These are phyloP conservation scores for Lyophyllum semitale DNA, from an alignment of 768 basidiomycete genomes.

Conservation along the genomic window DNA sequence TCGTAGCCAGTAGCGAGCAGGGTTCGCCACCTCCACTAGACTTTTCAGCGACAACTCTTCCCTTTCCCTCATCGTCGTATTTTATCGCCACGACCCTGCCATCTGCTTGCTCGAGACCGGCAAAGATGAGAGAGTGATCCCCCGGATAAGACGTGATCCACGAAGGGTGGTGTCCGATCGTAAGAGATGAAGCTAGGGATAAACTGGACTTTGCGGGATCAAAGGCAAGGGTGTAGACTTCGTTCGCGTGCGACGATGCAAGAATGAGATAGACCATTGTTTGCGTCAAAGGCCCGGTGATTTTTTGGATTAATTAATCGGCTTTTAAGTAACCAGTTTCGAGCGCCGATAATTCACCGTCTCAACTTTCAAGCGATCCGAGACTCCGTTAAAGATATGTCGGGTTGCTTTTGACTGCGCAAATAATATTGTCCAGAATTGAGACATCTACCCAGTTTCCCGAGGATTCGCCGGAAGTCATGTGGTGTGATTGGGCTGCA, in stretches of 20 bases:
- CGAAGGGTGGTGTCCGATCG: constrained; percentile 67
- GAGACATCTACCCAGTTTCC: too few relatives aligned
- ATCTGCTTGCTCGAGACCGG: constrained; percentile 67
- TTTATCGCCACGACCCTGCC: constrained; percentile 65
- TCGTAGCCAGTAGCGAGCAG: constrained; percentile 61
- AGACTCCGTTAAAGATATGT: too few relatives aligned
- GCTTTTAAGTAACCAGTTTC: constrained; percentile 17
- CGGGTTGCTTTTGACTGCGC: too few relatives aligned
- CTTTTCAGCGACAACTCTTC: constrained; percentile 47
- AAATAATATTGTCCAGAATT: too few relatives aligned
- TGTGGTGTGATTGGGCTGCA: too few relatives aligned
- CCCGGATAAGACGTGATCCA: constrained; percentile 71
- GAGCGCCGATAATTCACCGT: constrained; percentile 18
- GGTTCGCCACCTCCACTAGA: constrained; percentile 63
- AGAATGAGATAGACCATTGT: constrained; percentile 50
- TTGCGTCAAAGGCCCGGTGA: constrained; percentile 2
- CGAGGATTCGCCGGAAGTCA: constrained; percentile 1
- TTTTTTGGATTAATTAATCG: constrained; percentile 15
- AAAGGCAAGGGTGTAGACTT: constrained; percentile 65
- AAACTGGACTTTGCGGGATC: constrained; percentile 51
- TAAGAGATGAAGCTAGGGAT: constrained; percentile 41
- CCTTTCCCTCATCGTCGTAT: constrained; percentile 54
- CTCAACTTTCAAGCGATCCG: constrained; percentile 7
- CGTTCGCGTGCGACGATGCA: constrained; percentile 65
- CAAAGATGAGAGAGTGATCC: constrained; percentile 59